Evolutionary conservation across 192 early-diverging fungal species (phyloP), one percentile per base, ranked within the genome.

Genomic region (Allomyces macrogynus): DNA sequence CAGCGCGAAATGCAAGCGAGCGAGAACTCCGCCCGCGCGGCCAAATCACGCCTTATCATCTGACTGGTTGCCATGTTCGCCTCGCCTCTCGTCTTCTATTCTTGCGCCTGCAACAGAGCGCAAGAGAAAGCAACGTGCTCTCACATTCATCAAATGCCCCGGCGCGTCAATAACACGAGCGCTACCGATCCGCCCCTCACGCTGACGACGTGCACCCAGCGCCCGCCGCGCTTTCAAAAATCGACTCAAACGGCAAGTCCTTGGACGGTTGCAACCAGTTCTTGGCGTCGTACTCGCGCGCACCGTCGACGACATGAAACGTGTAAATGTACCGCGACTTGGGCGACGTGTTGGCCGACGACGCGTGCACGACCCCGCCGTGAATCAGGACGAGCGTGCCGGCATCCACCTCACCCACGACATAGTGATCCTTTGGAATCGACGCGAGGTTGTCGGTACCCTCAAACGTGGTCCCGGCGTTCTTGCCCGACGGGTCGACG

Each of bases 281-380:
- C 65, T 86, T 80, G 20, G 67, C 69, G 43, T 86, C 81, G 64
- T 96, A 93, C 20, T 72, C 60, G 10, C 76, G 77, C 1, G 69
- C 57, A 4, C 89, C 89, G 60, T 96, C 93, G 70, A 96, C 86
- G 23, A 86, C 79, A 72, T 96, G 93, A 79, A 96, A 96, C 0
- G 93, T 96, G 72, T 96, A 96, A 61, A 94, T 93, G 73, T 80
- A 93, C 7, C 93, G 84, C 40, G 86, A 87, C 68, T 84, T 81
- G 43, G 74, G 67, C 26, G 88, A 90, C 16, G 67, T 65, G 71
- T 96, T 96, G 62, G 81, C 86, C 27, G 83, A 81, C 5, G 89
- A 92, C 71, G 85, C 83, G 70, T 94, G 93, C 57, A 89, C 66
- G 7, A 92, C 84, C 10, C 82, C 81, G 3, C 93, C 93, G 65